These are phyloP conservation scores for Rhodotorula sp. DNA, from an alignment of 1,284 basidiomycete genomes.

Conservation along the genomic window DNA sequence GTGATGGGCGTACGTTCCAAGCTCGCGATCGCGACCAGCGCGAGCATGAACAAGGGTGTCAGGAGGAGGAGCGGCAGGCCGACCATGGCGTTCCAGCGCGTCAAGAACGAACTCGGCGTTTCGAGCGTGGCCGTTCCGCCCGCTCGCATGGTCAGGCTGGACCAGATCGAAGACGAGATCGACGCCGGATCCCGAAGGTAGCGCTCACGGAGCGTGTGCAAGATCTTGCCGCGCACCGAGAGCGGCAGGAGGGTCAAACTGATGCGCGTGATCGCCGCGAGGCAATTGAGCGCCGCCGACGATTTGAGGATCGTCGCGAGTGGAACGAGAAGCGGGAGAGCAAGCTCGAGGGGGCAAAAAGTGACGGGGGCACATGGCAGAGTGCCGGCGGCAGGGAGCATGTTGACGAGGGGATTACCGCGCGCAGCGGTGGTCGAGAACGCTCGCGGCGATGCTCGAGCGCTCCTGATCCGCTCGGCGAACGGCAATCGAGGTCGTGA, in stretches of 20 bases:
- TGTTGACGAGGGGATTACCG: background rate
- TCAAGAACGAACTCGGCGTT: slow-evolving; percentile 4
- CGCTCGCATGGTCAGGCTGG: background rate
- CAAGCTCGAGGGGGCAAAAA: slow-evolving; percentile 7
- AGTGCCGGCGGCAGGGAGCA: background rate
- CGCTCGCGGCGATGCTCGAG: background rate
- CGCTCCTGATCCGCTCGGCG: too few species aligned
- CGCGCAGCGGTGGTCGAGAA: slow-evolving; percentile 1
- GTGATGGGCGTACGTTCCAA: slow-evolving; percentile 44
- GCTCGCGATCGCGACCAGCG: slow-evolving; percentile 33
- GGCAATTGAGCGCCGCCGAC: slow-evolving; percentile 29
- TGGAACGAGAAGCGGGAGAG: slow-evolving; percentile 26
- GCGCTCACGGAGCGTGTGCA: slow-evolving; percentile 20
- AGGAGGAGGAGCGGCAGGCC: slow-evolving; percentile 27
- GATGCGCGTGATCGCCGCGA: slow-evolving; percentile 28
- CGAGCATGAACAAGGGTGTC: slow-evolving; percentile 38
- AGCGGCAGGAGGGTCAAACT: slow-evolving; percentile 37
- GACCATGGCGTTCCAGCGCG: slow-evolving; percentile 21
- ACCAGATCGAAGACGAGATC: slow-evolving; percentile 11
- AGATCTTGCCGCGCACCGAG: slow-evolving; percentile 26
- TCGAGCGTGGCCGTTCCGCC: slow-evolving; percentile 1
- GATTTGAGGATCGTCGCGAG: slow-evolving; percentile 35
- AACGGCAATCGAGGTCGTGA: background rate
- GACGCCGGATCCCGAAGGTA: slow-evolving; percentile 31
- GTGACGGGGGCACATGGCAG: background rate